Base-by-base conservation (phyloP, 2,329 filamentous ascomycete genomes). In the Trichoderma simmonsii region DNA sequence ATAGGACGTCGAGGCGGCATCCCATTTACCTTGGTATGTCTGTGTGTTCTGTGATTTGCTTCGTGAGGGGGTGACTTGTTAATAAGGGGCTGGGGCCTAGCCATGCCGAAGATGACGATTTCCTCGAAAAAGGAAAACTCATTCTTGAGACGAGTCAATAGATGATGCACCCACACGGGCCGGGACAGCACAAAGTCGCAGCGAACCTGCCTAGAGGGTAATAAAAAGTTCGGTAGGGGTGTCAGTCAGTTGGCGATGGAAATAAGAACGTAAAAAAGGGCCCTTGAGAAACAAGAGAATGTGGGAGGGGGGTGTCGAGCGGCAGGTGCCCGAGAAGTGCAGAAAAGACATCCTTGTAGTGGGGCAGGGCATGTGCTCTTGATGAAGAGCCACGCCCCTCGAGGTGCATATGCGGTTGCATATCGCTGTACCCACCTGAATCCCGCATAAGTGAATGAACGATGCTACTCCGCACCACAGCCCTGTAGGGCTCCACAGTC, bases 341-440 rank as follows among this genome's bases (percentile, higher is more conserved):
- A 43, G 67, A 70, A 62, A 48, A 63, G 48, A 57, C 48, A 39
- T 70, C 59, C 68, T 57, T 24, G 68, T 21, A 30, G 57, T 70
- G 59, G 60, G 48, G 59, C 60, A 24, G 59, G 54, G 68, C 68
- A 70, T 70, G 68, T 70, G 60, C 66, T 61, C 39, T 69, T 69
- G 18, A 69, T 69, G 66, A 69, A 69, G 66, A 69, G 57, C 66
- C 66, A 69, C 66, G 56, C 66, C 66, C 66, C 66, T 26, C 36
- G 21, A 60, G 57, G 18, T 54, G 57, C 57, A 69, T 69, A 69
- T 67, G 64, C 51, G 28, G 6, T 11, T 64, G 28, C 24, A 60
- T 68, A 43, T 43, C 28, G 56, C 56, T 26, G 39, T 69, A 69
- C 1, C 36, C 36, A 39, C 56, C 24, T 48, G 65, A 61, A 2